Conservation (phyloP, 73 alveolate genomes). For the Paramecium biaurelia region DNA sequence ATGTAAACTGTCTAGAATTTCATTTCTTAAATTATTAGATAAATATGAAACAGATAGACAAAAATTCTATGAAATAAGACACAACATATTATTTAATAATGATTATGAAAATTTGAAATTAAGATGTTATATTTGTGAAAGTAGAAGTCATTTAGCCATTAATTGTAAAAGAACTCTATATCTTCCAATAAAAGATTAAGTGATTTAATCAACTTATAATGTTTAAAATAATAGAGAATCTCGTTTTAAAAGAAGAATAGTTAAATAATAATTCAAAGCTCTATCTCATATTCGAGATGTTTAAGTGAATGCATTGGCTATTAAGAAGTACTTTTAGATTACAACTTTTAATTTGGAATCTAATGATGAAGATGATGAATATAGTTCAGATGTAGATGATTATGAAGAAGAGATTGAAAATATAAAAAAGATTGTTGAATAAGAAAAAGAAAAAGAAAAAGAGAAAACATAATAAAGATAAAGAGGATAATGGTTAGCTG, state of each 20-base stretch:
- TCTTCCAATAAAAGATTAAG: neutral
- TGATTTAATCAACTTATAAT: neutral
- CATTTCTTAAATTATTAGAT: neutral
- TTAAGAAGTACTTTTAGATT: neutral
- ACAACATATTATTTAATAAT: neutral
- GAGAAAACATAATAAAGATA: neutral
- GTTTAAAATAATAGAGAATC: neutral
- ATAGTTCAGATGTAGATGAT: slow-evolving; percentile 33
- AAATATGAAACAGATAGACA: neutral
- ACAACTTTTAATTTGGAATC: neutral
- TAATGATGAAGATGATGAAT: slow-evolving; percentile 44
- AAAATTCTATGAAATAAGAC: slow-evolving; percentile 19
- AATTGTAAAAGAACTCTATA: neutral
- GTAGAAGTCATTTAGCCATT: neutral
- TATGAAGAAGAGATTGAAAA: neutral
- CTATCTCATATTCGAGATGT: neutral
- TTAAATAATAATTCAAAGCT: neutral
- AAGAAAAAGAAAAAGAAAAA: slow-evolving; percentile 4
- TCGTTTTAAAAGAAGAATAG: neutral
- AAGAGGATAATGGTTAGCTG: neutral
- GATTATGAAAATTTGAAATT: neutral
- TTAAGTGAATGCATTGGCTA: neutral
- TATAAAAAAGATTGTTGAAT: neutral
- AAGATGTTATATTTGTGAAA: slow-evolving; percentile 32
- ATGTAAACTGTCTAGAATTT: neutral